Base-by-base conservation (phyloP, 2,329 filamentous ascomycete genomes). In the Colletotrichum tamarilloi region DNA sequence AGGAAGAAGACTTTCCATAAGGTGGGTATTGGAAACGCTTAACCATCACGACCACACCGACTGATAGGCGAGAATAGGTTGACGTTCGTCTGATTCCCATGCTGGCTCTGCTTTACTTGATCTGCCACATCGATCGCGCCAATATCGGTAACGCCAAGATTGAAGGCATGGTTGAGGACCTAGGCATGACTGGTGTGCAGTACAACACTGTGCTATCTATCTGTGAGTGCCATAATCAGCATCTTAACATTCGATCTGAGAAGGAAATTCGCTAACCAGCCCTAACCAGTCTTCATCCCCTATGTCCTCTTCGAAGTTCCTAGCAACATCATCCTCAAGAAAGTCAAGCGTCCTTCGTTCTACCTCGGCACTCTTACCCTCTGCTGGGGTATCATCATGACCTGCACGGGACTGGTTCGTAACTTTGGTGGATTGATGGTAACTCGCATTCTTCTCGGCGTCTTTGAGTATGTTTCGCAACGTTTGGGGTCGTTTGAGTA, bases 301-400 rank as follows among this genome's bases (percentile, higher is more conserved):
- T 94, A 94, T 78, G 84, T 91, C 1, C 83, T 92, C 16, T 92
- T 92, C 73, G 91, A 93, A 77, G 87, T 88, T 0, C 79, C 91
- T 26, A 92, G 91, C 42, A 93, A 93, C 77, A 82, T 92, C 65
- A 81, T 94, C 52, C 86, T 93, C 65, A 93, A 93, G 79, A 85
- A 85, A 1, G 82, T 92, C 76, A 86, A 89, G 7, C 70, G 67
- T n/a, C 92, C 92, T 0, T 90, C 89, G 49, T 81, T 92, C 52
- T 94, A 93, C 76, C 85, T 93, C 52, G 89, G 92, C 0, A 80
- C 86, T 2, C 93, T 93, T 66, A 93, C 94, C 86, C 79, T 90
- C 4, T 78, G 87, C 2, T 86, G 78, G 78, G 77, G 75, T 3
- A 12, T 77, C 5, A 72, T 75, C 11, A 73, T 77, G 65, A 78